phyloP scores from a whole-genome alignment of 495 filamentous ascomycete genomes.

The Aspergillus asperescens region DNA sequence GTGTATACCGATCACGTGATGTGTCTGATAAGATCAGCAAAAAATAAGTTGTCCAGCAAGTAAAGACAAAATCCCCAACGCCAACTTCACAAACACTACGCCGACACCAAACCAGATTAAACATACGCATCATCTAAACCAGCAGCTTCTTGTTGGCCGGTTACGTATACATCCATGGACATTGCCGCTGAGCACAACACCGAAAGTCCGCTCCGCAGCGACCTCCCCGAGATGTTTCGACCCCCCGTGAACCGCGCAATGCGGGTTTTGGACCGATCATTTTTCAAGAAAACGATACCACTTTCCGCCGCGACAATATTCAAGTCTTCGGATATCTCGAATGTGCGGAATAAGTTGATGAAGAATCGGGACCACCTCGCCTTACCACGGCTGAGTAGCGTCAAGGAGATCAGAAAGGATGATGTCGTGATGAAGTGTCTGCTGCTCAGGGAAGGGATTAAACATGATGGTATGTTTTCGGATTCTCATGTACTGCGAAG shows the following conservation, averaged over 20 bases:
- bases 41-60: neutral
- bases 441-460: constrained; percentile 65
- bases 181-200: constrained; percentile 15
- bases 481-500: neutral
- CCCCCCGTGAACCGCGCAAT: constrained; percentile 80
- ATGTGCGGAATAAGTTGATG: constrained; percentile 54
- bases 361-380: constrained; percentile 55
- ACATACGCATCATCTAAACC: neutral
- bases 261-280: constrained; percentile 70
- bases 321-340: constrained; percentile 64
- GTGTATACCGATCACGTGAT: constrained; percentile 16
- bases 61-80: constrained; percentile 6
- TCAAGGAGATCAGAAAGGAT: constrained; percentile 49
- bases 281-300: constrained; percentile 71
- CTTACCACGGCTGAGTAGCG: constrained; percentile 52
- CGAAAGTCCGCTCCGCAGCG: constrained; percentile 19
- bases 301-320: constrained; percentile 73
- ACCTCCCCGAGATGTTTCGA: constrained; percentile 57
- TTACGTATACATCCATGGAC: constrained; percentile 28
- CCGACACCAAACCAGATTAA: neutral
- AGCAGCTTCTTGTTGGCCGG: neutral
- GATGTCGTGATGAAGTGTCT: constrained; percentile 61
- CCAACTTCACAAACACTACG: neutral
- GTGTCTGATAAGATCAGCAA: constrained; percentile 17
- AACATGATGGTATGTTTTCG: constrained; percentile 53